Evolutionary conservation across 2,329 filamentous ascomycete species (phyloP).

Genomic region (Colletotrichum sojae): DNA sequence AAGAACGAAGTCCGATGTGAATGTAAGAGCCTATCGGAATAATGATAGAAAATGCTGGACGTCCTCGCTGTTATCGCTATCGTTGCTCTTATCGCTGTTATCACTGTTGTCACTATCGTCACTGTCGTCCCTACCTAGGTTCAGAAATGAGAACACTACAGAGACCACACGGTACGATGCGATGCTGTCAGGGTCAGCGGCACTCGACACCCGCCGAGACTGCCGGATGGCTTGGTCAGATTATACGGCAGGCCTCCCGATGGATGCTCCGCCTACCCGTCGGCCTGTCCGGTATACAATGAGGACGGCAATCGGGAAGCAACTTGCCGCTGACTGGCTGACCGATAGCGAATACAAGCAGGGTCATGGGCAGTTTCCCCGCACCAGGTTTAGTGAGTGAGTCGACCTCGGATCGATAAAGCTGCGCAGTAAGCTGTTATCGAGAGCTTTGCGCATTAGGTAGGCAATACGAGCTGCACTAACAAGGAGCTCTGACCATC

Average conservation of each 20-base stretch:
- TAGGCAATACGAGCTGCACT: slow-evolving; percentile 2
- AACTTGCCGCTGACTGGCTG: not conserved
- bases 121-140: too few relatives aligned
- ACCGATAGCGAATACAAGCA: not conserved
- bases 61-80: too few relatives aligned
- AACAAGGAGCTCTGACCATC: slow-evolving; percentile 33
- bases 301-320: not conserved
- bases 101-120: too few relatives aligned
- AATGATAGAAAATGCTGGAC: too few relatives aligned
- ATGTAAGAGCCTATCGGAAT: too few relatives aligned
- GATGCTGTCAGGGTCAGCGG: not conserved
- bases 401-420: slow-evolving; percentile 7
- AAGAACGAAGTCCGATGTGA: too few relatives aligned
- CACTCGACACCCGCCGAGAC: not conserved
- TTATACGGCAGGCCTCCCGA: slow-evolving; percentile 10
- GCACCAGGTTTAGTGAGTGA: too few relatives aligned
- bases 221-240: slow-evolving; percentile 15
- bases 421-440: not conserved
- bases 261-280: not conserved
- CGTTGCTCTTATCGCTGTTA: too few relatives aligned
- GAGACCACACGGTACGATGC: too few relatives aligned
- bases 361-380: not conserved
- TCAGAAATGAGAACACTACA: too few relatives aligned
- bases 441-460: slow-evolving; percentile 17
- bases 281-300: not conserved